Conservation (phyloP, 2,329 filamentous ascomycete species). For the Aureobasidium musti region DNA sequence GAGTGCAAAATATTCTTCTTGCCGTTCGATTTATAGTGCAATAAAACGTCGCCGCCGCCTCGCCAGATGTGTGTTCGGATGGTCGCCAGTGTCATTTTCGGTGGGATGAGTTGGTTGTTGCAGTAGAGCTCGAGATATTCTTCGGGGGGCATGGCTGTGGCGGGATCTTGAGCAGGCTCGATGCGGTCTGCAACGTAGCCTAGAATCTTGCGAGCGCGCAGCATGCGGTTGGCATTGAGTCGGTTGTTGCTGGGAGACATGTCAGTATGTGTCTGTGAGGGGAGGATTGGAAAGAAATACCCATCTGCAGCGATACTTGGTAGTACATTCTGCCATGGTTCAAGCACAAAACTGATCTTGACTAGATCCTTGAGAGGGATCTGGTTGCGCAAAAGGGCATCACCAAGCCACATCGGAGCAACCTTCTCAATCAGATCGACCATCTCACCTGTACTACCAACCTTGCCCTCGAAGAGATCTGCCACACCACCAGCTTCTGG, state of each 20-base stretch:
- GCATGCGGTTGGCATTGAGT: constrained; percentile 94
- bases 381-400: constrained; percentile 78
- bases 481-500: constrained; percentile 66
- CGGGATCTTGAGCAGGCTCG: constrained; percentile 61
- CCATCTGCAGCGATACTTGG: constrained; percentile 75
- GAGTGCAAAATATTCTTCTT: constrained; percentile 59
- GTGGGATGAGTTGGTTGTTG: constrained; percentile 62
- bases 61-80: constrained; percentile 93
- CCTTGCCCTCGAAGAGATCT: constrained; percentile 88
- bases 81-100: constrained; percentile 90
- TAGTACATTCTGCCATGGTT: constrained; percentile 68
- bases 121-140: constrained; percentile 96
- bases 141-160: constrained; percentile 66
- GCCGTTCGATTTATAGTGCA: constrained; percentile 93
- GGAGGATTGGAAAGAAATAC: constrained; percentile 46
- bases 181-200: constrained; percentile 91
- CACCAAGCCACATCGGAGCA: constrained; percentile 88
- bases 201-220: constrained; percentile 91
- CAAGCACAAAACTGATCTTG: constrained; percentile 92
- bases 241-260: constrained; percentile 67
- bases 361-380: constrained; percentile 85
- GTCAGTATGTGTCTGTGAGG: constrained; percentile 28
- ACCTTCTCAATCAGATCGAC: constrained; percentile 81
- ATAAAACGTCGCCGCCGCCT: constrained; percentile 84
- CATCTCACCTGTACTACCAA: constrained; percentile 73